Evolutionary conservation across 2,329 filamentous ascomycete species (phyloP).

Genomic region (Aspergillus neotritici): DNA sequence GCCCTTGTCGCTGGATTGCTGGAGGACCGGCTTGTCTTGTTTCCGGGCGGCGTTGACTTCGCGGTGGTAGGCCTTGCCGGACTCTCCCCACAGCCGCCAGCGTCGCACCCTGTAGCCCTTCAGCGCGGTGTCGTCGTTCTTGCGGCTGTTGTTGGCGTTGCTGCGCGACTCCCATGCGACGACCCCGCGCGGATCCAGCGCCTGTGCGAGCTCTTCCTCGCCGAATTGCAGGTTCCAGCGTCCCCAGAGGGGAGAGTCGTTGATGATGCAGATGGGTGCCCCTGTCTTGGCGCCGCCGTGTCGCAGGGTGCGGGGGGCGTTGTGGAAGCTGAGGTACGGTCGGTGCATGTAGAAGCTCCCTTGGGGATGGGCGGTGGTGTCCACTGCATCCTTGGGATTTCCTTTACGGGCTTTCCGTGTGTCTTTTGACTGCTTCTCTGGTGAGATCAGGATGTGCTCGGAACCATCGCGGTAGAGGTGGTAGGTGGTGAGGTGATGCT

Average conservation of each 20-base stretch:
- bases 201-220: neutral
- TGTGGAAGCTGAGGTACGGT: conserved; percentile 5
- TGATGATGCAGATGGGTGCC: conserved; percentile 8
- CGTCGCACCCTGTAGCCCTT: conserved; percentile 13
- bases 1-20: no score
- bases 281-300: conserved; percentile 4
- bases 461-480: conserved; percentile 9
- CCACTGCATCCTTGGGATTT: neutral
- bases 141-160: conserved; percentile 5
- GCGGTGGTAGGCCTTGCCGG: conserved; percentile 8
- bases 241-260: conserved; percentile 5
- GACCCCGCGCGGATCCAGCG: conserved; percentile 12
- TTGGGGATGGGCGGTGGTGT: neutral
- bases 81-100: conserved; percentile 13
- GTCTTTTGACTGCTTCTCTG: conserved; percentile 4
- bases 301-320: conserved; percentile 8
- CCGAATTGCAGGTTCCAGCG: conserved; percentile 12
- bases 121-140: conserved; percentile 1
- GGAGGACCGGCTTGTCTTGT: no score
- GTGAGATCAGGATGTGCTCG: conserved; percentile 7
- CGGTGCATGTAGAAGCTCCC: conserved; percentile 11
- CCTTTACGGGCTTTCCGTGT: neutral
- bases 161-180: conserved; percentile 9
- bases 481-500: conserved; percentile 5
- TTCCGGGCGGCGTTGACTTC: conserved; percentile 3